Evolutionary conservation across 257 asterid genomes (phyloP).

Genomic region (Galeopsis tetrahit): DNA sequence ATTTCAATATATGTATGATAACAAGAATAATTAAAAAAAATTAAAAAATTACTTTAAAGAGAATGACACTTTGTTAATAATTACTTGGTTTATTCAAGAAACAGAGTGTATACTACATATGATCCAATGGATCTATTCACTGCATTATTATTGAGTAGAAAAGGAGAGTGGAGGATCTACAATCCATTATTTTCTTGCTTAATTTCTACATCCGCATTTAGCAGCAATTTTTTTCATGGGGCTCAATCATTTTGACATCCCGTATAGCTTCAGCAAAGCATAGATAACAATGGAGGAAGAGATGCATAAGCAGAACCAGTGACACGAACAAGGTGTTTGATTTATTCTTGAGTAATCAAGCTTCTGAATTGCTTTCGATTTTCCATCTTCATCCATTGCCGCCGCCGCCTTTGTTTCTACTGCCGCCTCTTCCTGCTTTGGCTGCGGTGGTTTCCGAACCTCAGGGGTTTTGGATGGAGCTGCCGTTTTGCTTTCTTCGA

Average conservation of each 20-base stretch:
- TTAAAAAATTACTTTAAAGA: too few species aligned
- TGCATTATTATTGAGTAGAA: not conserved
- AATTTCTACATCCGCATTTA: not conserved
- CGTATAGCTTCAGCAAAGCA: conserved; percentile 58
- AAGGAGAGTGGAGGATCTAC: not conserved
- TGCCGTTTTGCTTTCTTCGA: conserved; percentile 45
- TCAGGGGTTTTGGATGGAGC: conserved; percentile 29
- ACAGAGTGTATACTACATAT: not conserved
- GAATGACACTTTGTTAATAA: not conserved
- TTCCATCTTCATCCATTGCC: conserved; percentile 31
- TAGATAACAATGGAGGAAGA: conserved; percentile 62
- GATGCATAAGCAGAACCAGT: conserved; percentile 62
- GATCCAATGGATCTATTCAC: not conserved
- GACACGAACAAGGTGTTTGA: conserved; percentile 39
- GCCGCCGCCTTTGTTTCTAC: conserved; percentile 22
- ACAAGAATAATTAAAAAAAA: too few species aligned
- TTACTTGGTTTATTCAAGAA: too few species aligned
- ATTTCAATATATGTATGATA: too few species aligned
- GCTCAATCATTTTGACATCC: conserved; percentile 38
- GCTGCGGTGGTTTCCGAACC: conserved; percentile 27
- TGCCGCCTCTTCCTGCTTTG: conserved; percentile 7
- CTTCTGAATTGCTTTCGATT: conserved; percentile 28
- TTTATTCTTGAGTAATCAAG: conserved; percentile 30
- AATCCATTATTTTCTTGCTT: conserved; percentile 18
- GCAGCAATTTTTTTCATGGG: conserved; percentile 3